A percentile compares a stretch with the other conserved stretches of the same genome.
These are phyloP conservation scores for Chrysanthemum lavandulifolium DNA, from an alignment of 129 eudicot species.

Conservation along the genomic window DNA sequence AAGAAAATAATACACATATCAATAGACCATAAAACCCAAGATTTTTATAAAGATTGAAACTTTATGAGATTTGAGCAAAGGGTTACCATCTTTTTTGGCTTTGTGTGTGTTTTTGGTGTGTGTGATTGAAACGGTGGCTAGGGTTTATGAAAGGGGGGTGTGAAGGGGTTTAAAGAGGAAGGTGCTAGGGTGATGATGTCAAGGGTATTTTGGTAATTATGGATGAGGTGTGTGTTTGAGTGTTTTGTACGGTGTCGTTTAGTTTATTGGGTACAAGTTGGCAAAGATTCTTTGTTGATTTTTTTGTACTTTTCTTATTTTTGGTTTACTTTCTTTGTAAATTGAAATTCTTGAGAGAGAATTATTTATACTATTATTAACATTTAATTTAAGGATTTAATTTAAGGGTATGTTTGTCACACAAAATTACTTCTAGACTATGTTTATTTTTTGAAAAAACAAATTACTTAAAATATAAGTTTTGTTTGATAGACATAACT, in stretches of 20 bases:
- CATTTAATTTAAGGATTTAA: too few species aligned
- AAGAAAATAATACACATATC: constrained; percentile 11
- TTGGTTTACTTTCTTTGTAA: too few species aligned
- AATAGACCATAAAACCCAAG: not conserved
- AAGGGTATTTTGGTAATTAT: constrained; percentile 30
- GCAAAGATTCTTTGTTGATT: not conserved
- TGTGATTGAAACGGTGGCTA: constrained; percentile 29
- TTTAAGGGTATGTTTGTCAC: too few species aligned
- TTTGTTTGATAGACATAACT: too few species aligned
- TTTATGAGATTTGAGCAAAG: not conserved
- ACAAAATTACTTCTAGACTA: too few species aligned
- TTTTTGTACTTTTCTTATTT: not conserved
- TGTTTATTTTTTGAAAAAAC: too few species aligned
- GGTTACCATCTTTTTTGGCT: constrained; percentile 34
- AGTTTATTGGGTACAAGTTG: not conserved
- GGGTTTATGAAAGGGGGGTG: constrained; percentile 34
- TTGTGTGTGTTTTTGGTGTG: constrained; percentile 7
- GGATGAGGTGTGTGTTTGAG: not conserved
- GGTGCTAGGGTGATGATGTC: constrained; percentile 11
- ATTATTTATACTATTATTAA: too few species aligned
- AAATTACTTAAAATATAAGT: too few species aligned
- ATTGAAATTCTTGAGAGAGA: too few species aligned
- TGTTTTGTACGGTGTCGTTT: constrained; percentile 13
- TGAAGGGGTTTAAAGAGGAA: constrained; percentile 34
- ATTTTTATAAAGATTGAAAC: not conserved